Conservation (phyloP, 768 basidiomycete genomes). For the Phlebiopsis flavidoalba region DNA sequence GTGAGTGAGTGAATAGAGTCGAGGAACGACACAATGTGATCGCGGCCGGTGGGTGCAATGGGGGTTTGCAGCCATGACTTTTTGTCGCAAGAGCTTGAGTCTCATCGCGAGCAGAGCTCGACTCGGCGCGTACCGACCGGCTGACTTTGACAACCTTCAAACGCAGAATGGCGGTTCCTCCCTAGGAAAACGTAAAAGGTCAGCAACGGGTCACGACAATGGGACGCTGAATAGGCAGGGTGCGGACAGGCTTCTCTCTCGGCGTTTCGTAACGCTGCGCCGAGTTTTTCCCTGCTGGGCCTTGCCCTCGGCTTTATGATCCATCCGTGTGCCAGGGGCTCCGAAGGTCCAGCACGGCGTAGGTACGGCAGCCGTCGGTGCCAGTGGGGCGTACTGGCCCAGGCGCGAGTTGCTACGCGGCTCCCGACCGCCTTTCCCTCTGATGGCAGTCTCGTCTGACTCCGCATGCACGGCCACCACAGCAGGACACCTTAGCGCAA, state of each 20-base stretch:
- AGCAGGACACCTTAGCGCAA: background rate
- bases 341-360: background rate
- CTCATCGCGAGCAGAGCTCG: constrained; percentile 93
- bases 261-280: background rate
- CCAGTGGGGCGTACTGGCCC: background rate
- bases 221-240: background rate
- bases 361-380: background rate
- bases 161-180: constrained; percentile 74
- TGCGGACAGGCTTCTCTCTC: background rate
- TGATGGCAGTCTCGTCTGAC: background rate
- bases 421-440: background rate
- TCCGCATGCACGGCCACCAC: background rate
- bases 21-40: constrained; percentile 82
- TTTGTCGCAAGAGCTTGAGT: constrained; percentile 86
- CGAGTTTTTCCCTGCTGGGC: background rate
- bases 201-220: constrained; percentile 7
- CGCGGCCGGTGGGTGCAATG: constrained; percentile 72
- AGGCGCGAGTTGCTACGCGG: constrained; percentile 1
- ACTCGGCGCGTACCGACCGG: constrained; percentile 94
- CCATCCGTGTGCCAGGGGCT: background rate
- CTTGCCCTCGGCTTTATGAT: background rate
- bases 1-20: constrained; percentile 81
- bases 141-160: constrained; percentile 96
- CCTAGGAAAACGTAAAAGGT: constrained; percentile 32
- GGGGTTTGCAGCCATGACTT: constrained; percentile 66